Base-by-base conservation (phyloP, 176 grass and related monocot genomes). In the Metroxylon sagu region DNA sequence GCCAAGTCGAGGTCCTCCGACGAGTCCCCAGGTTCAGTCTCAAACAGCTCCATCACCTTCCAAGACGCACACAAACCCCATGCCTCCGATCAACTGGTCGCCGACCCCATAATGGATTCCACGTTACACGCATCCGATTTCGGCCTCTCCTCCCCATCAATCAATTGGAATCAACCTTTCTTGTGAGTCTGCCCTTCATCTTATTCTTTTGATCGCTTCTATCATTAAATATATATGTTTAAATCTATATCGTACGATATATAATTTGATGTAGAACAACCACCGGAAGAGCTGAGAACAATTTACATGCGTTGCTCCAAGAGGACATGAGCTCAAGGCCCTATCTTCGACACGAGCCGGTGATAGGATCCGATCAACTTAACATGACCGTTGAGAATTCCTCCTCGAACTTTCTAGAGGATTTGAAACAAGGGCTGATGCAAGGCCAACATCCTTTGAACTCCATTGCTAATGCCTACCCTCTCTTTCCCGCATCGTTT, bases 81-180 rank as follows among this genome's bases (percentile, higher is more conserved):
- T 4, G 18, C 18, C 62, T 21, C n/a, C 61, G 29, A 49, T 49
- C n/a, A 21, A 14, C 2, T 16, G 5, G 15, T 4, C 49, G 16
- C 12, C 29, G 14, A 43, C 5, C 19, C 25, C 21, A 4, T 19
- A 4, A 4, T 23, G 14, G n/a, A 17, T 4, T 5, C 65, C 10
- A 59, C 65, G 65, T 10, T 65, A 48, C 65, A 68, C 49, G 17
- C 60, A 56, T 70, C 53, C 58, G 79, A 74, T 25, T 59, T 81
- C 18, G 72, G 62, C 60, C 57, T 81, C 43, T 65, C 71, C 7
- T 64, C 65, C 52, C 78, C 71, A n/a, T 26, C 68, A 53, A 18
- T 62, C 25, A 52, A 60, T 29, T 96, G 83, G 91, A 90, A 67
- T 30, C 83, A 83, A 43, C 53, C 82, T 74, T 76, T 85, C 72